A percentile compares a stretch with the other conserved stretches of the same genome.
phyloP scores from a whole-genome alignment of 306 rosid species.

The Cicer yamashitae region DNA sequence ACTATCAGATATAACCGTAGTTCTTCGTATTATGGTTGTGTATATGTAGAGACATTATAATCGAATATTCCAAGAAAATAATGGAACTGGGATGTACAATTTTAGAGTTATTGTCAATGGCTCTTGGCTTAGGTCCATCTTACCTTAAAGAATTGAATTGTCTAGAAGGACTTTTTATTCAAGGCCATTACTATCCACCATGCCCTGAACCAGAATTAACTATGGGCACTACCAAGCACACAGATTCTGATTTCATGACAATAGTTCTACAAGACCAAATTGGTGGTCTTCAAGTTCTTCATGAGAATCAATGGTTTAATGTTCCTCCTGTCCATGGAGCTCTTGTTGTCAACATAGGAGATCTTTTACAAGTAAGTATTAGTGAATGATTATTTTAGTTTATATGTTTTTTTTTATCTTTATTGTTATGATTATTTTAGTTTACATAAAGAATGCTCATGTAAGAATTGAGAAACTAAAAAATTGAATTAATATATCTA shows the following conservation, averaged over 20 bases:
- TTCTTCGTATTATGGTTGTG: neutral
- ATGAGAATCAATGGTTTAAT: constrained; percentile 41
- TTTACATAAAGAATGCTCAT: neutral
- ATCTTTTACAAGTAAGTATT: constrained; percentile 41
- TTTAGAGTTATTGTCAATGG: constrained; percentile 60
- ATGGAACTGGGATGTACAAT: constrained; percentile 43
- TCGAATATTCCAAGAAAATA: constrained; percentile 51
- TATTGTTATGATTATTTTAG: neutral
- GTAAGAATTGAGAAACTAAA: neutral
- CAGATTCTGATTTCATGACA: constrained; percentile 47
- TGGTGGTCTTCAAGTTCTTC: constrained; percentile 63
- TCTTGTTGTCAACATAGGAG: constrained; percentile 48
- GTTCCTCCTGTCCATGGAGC: constrained; percentile 43
- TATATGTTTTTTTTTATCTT: neutral
- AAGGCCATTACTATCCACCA: constrained; percentile 41
- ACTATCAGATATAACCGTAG: no score
- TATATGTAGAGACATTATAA: constrained; percentile 46
- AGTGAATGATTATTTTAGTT: neutral
- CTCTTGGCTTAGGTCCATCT: constrained; percentile 40
- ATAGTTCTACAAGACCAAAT: constrained; percentile 56
- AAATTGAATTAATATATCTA: no score
- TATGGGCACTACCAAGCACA: constrained; percentile 42
- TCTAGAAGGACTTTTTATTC: constrained; percentile 38
- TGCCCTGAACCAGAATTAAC: constrained; percentile 52
- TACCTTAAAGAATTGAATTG: constrained; percentile 41